phyloP scores from a whole-genome alignment of 179 eudicot species.

The Nepenthes alata region DNA sequence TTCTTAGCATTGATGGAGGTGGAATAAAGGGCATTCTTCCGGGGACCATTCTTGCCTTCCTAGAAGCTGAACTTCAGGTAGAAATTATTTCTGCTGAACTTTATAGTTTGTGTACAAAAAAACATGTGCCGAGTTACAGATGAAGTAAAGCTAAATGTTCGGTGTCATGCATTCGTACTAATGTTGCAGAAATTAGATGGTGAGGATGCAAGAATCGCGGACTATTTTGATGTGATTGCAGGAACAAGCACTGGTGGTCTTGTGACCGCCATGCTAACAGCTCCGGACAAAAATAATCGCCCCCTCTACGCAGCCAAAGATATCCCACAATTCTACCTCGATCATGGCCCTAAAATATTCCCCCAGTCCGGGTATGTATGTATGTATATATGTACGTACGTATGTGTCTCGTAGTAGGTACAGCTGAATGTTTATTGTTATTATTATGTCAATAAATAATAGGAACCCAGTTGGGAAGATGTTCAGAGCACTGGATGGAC shows the following conservation, averaged over 20 bases:
- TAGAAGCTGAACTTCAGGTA: constrained; percentile 37
- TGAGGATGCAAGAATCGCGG: constrained; percentile 40
- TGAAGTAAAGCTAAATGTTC: neutral
- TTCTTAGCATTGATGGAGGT: constrained; percentile 47
- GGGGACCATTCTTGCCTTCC: constrained; percentile 21
- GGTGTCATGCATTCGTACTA: neutral
- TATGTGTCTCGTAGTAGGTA: neutral
- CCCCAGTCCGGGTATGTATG: constrained; percentile 23
- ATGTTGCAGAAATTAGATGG: constrained; percentile 41
- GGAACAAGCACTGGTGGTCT: constrained; percentile 71
- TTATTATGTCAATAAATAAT: neutral
- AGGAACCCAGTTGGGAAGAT: constrained; percentile 6
- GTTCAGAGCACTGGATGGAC: constrained; percentile 33
- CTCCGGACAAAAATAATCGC: constrained; percentile 43
- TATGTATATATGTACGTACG: neutral
- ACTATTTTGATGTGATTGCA: constrained; percentile 55
- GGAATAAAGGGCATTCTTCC: constrained; percentile 40
- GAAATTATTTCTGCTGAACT: neutral
- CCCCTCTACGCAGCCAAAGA: constrained; percentile 42
- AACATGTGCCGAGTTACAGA: neutral
- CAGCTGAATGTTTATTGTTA: neutral
- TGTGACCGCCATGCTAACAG: constrained; percentile 44
- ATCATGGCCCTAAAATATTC: constrained; percentile 42
- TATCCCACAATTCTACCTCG: constrained; percentile 32
- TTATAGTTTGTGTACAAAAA: neutral